Evolutionary conservation across 2,329 filamentous ascomycete genomes (phyloP).

Genomic region (Lasiodiplodia theobromae): DNA sequence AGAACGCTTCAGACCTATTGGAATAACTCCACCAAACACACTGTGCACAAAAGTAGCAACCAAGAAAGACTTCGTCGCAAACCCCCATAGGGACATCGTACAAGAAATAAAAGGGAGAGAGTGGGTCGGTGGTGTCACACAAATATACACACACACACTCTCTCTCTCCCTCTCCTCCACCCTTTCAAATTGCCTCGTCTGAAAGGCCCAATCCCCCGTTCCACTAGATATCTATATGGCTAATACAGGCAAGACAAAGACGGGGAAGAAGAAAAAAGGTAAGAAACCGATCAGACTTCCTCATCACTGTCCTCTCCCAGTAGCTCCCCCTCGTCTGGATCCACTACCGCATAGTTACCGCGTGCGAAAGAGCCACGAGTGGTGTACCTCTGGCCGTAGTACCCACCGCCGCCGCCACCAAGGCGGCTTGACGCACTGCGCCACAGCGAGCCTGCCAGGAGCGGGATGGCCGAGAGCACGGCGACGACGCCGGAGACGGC

Average conservation of each 20-base stretch:
- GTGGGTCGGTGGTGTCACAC: background rate
- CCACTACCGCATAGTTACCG: conserved; percentile 87
- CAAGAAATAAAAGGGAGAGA: background rate
- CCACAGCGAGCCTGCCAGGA: conserved; percentile 77
- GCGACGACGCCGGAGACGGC: conserved; percentile 63
- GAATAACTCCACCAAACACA: background rate
- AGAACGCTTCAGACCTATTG: background rate
- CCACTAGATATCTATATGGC: conserved; percentile 1
- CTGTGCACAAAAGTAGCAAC: background rate
- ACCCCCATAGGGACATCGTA: background rate
- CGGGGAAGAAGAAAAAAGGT: background rate
- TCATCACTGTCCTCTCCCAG: conserved; percentile 94
- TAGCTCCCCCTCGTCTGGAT: conserved; percentile 93
- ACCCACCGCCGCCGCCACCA: conserved; percentile 59
- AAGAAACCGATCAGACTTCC: conserved; percentile 63
- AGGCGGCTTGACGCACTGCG: conserved; percentile 63
- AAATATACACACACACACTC: background rate
- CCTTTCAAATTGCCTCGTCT: background rate
- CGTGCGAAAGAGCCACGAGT: conserved; percentile 88
- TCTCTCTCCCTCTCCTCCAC: background rate
- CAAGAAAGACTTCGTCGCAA: background rate
- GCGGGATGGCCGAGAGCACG: conserved; percentile 62
- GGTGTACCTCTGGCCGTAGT: conserved; percentile 75
- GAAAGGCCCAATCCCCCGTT: background rate
- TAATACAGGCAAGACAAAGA: background rate